Conservation (phyloP, 305 asterid genomes). For the Caryopteris hybrid region DNA sequence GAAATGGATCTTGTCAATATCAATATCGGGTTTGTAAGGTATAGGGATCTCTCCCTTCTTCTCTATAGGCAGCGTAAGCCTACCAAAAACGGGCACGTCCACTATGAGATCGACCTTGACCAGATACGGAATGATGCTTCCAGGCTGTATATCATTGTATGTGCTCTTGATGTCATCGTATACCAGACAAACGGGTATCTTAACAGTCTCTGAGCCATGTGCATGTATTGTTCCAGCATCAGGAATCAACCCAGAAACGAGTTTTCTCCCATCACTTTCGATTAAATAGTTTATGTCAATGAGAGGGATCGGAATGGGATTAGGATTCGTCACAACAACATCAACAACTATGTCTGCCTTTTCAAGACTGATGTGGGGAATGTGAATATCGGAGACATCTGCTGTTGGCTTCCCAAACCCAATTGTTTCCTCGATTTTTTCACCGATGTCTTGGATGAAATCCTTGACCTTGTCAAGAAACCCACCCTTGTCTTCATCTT, state of each 20-base stretch:
- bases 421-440: slow-evolving; percentile 84
- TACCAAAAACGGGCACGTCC: slow-evolving; percentile 88
- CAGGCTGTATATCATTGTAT: slow-evolving; percentile 70
- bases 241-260: slow-evolving; percentile 85
- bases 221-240: slow-evolving; percentile 97
- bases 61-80: slow-evolving; percentile 86
- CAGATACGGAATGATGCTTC: slow-evolving; percentile 75
- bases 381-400: slow-evolving; percentile 70
- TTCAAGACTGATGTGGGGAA: slow-evolving; percentile 73
- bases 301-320: slow-evolving; percentile 93
- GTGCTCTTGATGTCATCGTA: slow-evolving; percentile 82
- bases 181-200: slow-evolving; percentile 61
- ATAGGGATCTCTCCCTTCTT: slow-evolving; percentile 89
- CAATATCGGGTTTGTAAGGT: slow-evolving; percentile 89
- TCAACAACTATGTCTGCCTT: slow-evolving; percentile 76
- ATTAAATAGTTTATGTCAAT: slow-evolving; percentile 81
- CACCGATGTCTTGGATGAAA: slow-evolving; percentile 78
- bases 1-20: slow-evolving; percentile 67
- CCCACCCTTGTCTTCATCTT: slow-evolving; percentile 64
- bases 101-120: slow-evolving; percentile 89
- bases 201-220: slow-evolving; percentile 86
- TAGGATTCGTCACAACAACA: slow-evolving; percentile 74
- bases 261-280: slow-evolving; percentile 88
- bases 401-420: slow-evolving; percentile 96
- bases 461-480: slow-evolving; percentile 79